phyloP scores from a whole-genome alignment of 495 filamentous ascomycete genomes.

The Saxophila tyrrhenica region DNA sequence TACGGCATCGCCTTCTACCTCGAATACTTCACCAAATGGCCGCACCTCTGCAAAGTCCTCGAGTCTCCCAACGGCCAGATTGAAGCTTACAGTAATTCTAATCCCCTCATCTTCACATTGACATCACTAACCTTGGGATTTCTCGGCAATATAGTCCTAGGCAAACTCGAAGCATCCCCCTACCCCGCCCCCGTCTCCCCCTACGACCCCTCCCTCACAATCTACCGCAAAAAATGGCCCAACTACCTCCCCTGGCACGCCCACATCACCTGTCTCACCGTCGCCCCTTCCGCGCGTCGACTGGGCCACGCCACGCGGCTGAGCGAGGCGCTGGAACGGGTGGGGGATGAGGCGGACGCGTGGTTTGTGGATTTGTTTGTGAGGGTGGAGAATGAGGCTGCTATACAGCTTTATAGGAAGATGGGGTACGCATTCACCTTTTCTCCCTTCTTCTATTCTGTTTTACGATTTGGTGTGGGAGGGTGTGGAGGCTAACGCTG shows the following conservation, averaged over 20 bases:
- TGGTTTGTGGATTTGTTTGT: slow-evolving; percentile 98
- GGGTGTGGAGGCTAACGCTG: too few relatives aligned
- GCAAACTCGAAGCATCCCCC: slow-evolving; percentile 85
- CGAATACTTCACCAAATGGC: slow-evolving; percentile 90
- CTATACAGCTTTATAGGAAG: slow-evolving; percentile 74
- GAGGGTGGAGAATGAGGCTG: slow-evolving; percentile 72
- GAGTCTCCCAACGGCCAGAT: slow-evolving; percentile 68
- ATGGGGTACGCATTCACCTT: slow-evolving; percentile 63
- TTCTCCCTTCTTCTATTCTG: background rate
- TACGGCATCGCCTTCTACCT: slow-evolving; percentile 93
- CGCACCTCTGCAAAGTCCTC: slow-evolving; percentile 77
- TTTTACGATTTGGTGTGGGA: too few relatives aligned
- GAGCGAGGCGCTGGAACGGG: slow-evolving; percentile 64
- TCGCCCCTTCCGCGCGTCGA: slow-evolving; percentile 74
- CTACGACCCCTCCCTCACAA: slow-evolving; percentile 43
- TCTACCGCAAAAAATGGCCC: slow-evolving; percentile 22
- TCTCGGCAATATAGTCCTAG: slow-evolving; percentile 59
- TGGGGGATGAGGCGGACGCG: slow-evolving; percentile 65
- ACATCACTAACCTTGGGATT: too few relatives aligned
- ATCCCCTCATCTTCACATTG: slow-evolving; percentile 26
- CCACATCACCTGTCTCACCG: slow-evolving; percentile 91
- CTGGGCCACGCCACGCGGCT: slow-evolving; percentile 74
- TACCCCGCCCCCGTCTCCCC: slow-evolving; percentile 44
- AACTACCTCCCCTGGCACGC: slow-evolving; percentile 94
- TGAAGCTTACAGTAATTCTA: slow-evolving; percentile 88